Evolutionary conservation across 805 yeast genomes (phyloP), one percentile per base, ranked within the genome.

Genomic region (Yarrowia alimentaria): DNA sequence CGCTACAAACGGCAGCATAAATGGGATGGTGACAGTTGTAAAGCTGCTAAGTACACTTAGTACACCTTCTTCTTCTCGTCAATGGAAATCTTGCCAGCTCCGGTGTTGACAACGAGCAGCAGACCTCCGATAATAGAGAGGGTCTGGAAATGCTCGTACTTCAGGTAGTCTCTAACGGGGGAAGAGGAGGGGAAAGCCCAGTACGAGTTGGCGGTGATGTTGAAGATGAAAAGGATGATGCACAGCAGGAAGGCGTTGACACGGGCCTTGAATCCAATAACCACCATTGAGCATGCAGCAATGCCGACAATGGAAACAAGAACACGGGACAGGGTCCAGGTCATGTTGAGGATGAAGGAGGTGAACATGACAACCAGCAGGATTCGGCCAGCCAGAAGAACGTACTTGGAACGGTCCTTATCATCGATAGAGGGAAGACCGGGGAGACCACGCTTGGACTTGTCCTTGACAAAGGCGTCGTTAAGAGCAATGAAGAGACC

Each of bases 31-130:
- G n/a, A n/a, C n/a, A n/a, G n/a, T n/a, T n/a, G n/a, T n/a, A n/a
- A n/a, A n/a, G n/a, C n/a, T n/a, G n/a, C n/a, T n/a, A n/a, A n/a
- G 24, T 21, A 19, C 18, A 16, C 43, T 56, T 70, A 88, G 65
- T 85, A 87, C 54, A 86, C 81, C 75, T 91, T 91, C 74, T 91
- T 90, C 83, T 93, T 91, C 67, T 89, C 97, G 64, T 91, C 99
- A 53, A 91, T 71, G 20, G 95, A 85, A 57, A 91, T 75, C 60
- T 85, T 90, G 45, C 99, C 99, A 22, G 98, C 98, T 56, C 99
- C 99, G 3, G 96, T 87, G 69, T 85, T 88, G 54, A 87, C 96
- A 55, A 93, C 86, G 58, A 93, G 72, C 55, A 91, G 70, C 56
- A 91, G 77, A 1, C 98, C 99, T 53, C 99, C 99, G 45, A 91